Conservation (phyloP, 176 grass and related monocot species). For the maize (Zea mays) region DNA sequence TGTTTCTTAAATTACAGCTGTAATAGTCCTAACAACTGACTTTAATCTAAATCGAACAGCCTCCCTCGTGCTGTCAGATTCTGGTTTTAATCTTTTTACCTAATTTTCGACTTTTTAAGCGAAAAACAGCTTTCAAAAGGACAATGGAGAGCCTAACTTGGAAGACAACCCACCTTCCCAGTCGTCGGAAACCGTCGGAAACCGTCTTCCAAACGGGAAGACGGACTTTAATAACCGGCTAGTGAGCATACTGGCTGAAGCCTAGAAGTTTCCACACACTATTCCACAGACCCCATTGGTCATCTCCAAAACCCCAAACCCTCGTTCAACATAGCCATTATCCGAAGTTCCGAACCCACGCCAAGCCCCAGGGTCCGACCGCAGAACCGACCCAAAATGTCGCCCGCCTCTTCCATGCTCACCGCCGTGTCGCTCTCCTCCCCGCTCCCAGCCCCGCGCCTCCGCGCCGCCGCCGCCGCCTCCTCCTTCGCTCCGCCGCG, state of each 20-base stretch:
- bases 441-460: constrained; percentile 9
- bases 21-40: no score
- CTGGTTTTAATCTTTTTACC: no score
- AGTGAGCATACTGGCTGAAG: background rate
- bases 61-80: no score
- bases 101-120: no score
- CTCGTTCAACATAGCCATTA: constrained; percentile 32
- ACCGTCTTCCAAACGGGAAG: background rate
- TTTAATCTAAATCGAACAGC: no score
- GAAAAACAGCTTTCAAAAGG: no score
- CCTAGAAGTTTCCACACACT: background rate
- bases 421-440: constrained; percentile 29
- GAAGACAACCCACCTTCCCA: no score
- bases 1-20: no score
- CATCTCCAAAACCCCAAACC: constrained; percentile 26
- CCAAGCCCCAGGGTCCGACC: background rate
- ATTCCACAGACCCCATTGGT: background rate
- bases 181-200: background rate
- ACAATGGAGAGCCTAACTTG: no score
- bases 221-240: rapidly evolving
- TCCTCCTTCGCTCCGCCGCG: background rate
- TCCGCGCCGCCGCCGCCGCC: constrained; percentile 10
- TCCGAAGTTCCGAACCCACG: constrained; percentile 30
- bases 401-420: constrained; percentile 46
- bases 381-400: constrained; percentile 41